Percentiles rank a stretch among this genome's conserved stretches.
phyloP scores from a whole-genome alignment of 2,329 filamentous ascomycete species.

The Pseudocercospora fijiensis region DNA sequence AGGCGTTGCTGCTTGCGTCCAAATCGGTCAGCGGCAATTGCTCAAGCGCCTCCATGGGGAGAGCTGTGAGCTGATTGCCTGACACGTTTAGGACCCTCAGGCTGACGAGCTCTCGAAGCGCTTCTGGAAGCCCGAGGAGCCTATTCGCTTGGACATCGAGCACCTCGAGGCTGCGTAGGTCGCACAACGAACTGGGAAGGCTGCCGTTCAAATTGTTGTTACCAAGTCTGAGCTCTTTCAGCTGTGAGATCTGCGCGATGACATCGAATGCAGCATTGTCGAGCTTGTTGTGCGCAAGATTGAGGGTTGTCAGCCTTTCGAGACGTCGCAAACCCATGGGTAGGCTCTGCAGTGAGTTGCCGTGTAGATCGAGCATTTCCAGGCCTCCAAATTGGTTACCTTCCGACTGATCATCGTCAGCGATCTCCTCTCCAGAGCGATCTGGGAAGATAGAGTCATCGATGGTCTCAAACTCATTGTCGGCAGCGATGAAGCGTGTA shows the following conservation, averaged over 20 bases:
- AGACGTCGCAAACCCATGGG: slow-evolving; percentile 75
- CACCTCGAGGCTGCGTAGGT: slow-evolving; percentile 69
- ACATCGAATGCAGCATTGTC: slow-evolving; percentile 69
- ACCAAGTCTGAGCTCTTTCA: slow-evolving; percentile 79
- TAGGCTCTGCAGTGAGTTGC: slow-evolving; percentile 70
- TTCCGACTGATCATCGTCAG: slow-evolving; percentile 64
- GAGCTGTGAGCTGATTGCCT: slow-evolving; percentile 69
- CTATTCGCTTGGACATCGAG: slow-evolving; percentile 81
- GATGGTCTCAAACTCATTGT: slow-evolving; percentile 79
- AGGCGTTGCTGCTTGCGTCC: slow-evolving; percentile 71
- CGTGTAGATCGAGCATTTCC: slow-evolving; percentile 80
- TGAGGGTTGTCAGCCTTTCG: slow-evolving; percentile 72
- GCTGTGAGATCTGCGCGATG: slow-evolving; percentile 67
- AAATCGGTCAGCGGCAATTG: slow-evolving; percentile 72
- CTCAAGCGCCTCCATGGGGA: slow-evolving; percentile 70
- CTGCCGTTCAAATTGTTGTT: slow-evolving; percentile 72
- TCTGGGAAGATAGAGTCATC: slow-evolving; percentile 79
- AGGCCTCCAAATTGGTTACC: slow-evolving; percentile 79
- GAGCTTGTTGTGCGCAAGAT: slow-evolving; percentile 75
- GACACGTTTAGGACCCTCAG: slow-evolving; percentile 77
- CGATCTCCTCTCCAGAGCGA: slow-evolving; percentile 51
- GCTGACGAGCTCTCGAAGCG: slow-evolving; percentile 64
- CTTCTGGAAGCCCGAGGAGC: slow-evolving; percentile 67
- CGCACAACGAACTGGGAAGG: slow-evolving; percentile 62
- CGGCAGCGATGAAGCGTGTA: slow-evolving; percentile 77